Base-by-base conservation (phyloP, 2,329 filamentous ascomycete genomes). In the Penicillium hesseltinei region DNA sequence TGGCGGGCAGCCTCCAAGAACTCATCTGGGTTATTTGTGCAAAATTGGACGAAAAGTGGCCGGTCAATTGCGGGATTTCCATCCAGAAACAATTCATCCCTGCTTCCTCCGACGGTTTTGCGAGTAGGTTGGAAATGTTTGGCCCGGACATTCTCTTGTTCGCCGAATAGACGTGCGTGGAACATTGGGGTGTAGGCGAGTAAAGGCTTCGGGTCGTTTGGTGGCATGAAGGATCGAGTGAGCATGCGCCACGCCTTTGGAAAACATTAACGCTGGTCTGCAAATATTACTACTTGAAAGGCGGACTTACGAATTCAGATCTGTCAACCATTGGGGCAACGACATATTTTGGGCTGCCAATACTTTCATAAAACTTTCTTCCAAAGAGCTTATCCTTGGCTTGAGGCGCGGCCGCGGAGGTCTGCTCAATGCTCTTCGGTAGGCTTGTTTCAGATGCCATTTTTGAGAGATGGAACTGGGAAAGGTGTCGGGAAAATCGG, bases 281-380 rank as follows among this genome's bases (percentile, higher is more conserved):
- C 3, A 21, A 36, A 38, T 27, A 6, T 7, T 36, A 29, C 31
- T 23, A 46, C 48, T 47, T 42, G 52, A 61, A 51, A 61, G 57
- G 45, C 2, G 4, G 15, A 80, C 88, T 64, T 80, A 96, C 92
- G 79, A 97, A 97, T 80, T 99, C 94, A 33, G 92, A 97, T 75
- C 97, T 91, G 71, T 99, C 93, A 23, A 99, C 94, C 94, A 99
- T 99, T 36, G 94, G 94, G 35, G 94, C 94, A 54, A 99, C 83
- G 31, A 99, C 85, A 64, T 89, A 88, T 76, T 91, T 96, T 2
- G 94, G 94, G 59, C 89, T 92, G 23, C 94, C 94, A 60, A 99
- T 89, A 71, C 90, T 96, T 78, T 97, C 87, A 71, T 97, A 99
- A 73, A 99, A 97, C 13, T 89, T 90, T 57, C 94, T 82, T 0